A percentile compares a stretch with the other conserved stretches of the same genome.
phyloP scores from a whole-genome alignment of 768 basidiomycete genomes.

The Pholiota microspora region DNA sequence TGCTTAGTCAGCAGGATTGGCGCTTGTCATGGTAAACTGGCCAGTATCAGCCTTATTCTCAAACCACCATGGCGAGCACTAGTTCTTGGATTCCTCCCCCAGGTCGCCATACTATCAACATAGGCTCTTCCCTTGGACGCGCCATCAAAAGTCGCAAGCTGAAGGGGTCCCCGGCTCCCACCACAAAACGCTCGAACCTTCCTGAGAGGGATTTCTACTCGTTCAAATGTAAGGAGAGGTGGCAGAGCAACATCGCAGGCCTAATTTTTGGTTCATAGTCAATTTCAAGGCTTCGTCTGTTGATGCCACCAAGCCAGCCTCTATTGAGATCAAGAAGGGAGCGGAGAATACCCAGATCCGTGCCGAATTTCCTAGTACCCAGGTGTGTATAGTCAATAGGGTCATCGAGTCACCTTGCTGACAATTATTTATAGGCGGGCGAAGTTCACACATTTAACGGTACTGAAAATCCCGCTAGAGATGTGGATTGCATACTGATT shows the following conservation, averaged over 20 bases:
- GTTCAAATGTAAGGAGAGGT: conserved; percentile 62
- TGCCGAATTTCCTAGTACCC: conserved; percentile 64
- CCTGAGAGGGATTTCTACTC: conserved; percentile 73
- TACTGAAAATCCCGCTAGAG: conserved; percentile 55
- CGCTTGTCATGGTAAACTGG: neutral
- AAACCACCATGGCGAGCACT: conserved; percentile 39
- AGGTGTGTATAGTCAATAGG: conserved; percentile 46
- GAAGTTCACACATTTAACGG: conserved; percentile 52
- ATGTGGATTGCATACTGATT: conserved; percentile 75
- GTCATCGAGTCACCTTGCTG: neutral
- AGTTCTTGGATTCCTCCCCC: conserved; percentile 53
- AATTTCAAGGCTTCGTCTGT: conserved; percentile 76
- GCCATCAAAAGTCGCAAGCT: conserved; percentile 71
- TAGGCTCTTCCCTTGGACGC: conserved; percentile 62
- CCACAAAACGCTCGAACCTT: conserved; percentile 41
- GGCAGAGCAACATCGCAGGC: too few species aligned
- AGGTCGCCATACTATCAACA: conserved; percentile 58
- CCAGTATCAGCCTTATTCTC: conserved; percentile 5
- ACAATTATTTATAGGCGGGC: conserved; percentile 8
- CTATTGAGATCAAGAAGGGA: conserved; percentile 57
- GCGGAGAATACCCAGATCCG: conserved; percentile 50
- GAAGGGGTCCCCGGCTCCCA: conserved; percentile 43
- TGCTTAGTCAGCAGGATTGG: conserved; percentile 8
- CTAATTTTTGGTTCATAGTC: conserved; percentile 38
- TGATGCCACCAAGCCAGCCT: conserved; percentile 62